Evolutionary conservation across 73 alveolate genomes (phyloP), one percentile per base, ranked within the genome.

Genomic region (Diophrys appendiculata): DNA sequence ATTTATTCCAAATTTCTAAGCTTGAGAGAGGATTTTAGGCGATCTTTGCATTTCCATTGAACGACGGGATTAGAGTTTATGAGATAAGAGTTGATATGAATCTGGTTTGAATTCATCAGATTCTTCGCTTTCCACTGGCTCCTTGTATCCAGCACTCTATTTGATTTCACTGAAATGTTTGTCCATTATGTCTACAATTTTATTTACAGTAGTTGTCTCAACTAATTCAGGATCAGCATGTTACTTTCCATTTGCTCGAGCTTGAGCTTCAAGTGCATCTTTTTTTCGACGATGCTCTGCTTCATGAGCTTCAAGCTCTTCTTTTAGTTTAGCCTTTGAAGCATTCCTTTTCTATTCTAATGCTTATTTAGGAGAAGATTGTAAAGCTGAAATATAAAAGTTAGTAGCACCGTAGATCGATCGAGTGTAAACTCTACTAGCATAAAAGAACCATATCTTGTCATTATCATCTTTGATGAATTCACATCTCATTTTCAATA

Each of bases 401-500:
- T n/a, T n/a, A n/a, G n/a, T n/a, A n/a, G n/a, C n/a, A n/a, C n/a
- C n/a, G n/a, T n/a, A n/a, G n/a, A n/a, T n/a, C n/a, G 5, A 11
- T 43, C 60, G 5, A 43, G 60, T 43, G n/a, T 43, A 11, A 11
- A 43, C 5, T 43, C 18, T 23, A 67, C 54, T 26, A 26, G 31
- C 75, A 28, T 67, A 67, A 24, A 67, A 67, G 29, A 67, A 67
- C 75, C 75, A 67, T 23, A 67, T 29, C 54, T 67, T 25, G 25
- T 31, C 71, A 25, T 60, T 60, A 23, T 83, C 91, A 65, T 83
- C 91, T 43, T 83, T 74, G 53, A 75, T 31, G 35, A 83, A 83
- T 74, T 83, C 85, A n/a, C 85, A 85, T 33, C 78, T 56, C 85
- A 83, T 74, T 35, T 83, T 29, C 31, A 83, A 68, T 0, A 83